Conservation (phyloP, 352 stramenopile species). For the Phytophthora chlamydospora region DNA sequence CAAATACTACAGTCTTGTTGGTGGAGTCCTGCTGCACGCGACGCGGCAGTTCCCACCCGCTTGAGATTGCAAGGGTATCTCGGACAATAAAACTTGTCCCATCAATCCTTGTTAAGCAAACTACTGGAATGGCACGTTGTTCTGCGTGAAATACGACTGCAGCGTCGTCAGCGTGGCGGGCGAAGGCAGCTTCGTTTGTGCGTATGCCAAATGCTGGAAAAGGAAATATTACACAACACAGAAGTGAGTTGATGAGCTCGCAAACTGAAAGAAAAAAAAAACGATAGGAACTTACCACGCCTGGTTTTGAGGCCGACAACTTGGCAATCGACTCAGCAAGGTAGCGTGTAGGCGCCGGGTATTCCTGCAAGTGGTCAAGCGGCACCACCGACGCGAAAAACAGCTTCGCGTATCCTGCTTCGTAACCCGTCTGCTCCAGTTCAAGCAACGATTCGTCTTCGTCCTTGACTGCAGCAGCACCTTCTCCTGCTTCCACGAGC, state of each 20-base stretch:
- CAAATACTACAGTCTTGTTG: constrained; percentile 30
- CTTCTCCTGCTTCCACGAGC: constrained; percentile 73
- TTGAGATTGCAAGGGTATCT: constrained; percentile 22
- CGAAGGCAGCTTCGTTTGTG: constrained; percentile 48
- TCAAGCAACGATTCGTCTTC: constrained; percentile 85
- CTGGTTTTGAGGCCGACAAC: constrained; percentile 66
- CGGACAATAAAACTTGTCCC: constrained; percentile 15
- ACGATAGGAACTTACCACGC: constrained; percentile 54
- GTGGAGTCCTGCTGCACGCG: constrained; percentile 26
- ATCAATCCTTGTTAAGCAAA: constrained; percentile 25
- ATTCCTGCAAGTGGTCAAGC: constrained; percentile 89
- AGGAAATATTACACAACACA: constrained; percentile 24
- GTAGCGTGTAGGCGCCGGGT: constrained; percentile 63
- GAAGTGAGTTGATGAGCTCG: constrained; percentile 10
- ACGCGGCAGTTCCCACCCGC: constrained; percentile 14
- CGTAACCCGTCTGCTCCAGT: constrained; percentile 89
- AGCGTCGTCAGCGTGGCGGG: constrained; percentile 40
- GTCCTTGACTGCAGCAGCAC: constrained; percentile 58
- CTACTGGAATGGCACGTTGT: constrained; percentile 74
- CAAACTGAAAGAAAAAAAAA: background rate
- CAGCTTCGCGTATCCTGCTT: constrained; percentile 94
- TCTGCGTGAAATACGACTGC: constrained; percentile 69
- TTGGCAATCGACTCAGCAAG: constrained; percentile 71
- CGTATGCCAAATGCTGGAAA: constrained; percentile 56
- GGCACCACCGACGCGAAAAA: constrained; percentile 90